phyloP scores from a whole-genome alignment of 1,284 basidiomycete species.

The Cutaneotrichosporon curvatum region DNA sequence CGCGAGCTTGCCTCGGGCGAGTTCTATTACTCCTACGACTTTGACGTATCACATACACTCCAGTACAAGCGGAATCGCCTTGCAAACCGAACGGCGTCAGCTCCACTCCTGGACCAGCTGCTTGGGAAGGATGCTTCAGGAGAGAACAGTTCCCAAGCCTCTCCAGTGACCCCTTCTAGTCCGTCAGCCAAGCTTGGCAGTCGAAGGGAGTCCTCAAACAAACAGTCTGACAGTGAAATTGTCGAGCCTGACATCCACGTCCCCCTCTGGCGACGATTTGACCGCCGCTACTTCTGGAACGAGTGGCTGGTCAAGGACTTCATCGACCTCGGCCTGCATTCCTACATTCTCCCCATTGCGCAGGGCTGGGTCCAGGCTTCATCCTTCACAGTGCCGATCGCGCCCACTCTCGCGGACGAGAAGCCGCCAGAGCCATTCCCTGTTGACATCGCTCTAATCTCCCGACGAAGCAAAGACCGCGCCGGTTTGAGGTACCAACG shows the following conservation, averaged over 20 bases:
- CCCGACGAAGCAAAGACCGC: constrained; percentile 50
- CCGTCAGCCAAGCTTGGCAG: no score
- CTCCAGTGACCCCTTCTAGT: no score
- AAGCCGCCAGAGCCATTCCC: constrained; percentile 24
- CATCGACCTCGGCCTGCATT: constrained; percentile 53
- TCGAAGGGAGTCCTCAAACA: no score
- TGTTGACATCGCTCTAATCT: constrained; percentile 49
- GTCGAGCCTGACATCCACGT: constrained; percentile 48
- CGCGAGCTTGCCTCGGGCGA: constrained; percentile 40
- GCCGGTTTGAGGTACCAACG: constrained; percentile 53
- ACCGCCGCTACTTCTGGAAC: constrained; percentile 53
- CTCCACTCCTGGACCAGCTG: constrained; percentile 23
- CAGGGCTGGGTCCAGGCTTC: constrained; percentile 78
- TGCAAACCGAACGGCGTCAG: constrained; percentile 18
- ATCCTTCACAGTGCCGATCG: constrained; percentile 56
- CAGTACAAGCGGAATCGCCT: constrained; percentile 47
- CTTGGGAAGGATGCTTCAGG: no score
- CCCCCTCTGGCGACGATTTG: constrained; percentile 50
- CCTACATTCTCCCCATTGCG: constrained; percentile 77
- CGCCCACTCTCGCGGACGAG: constrained; percentile 17
- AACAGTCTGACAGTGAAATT: constrained; percentile 22
- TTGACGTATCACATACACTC: constrained; percentile 50
- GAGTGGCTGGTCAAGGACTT: constrained; percentile 43
- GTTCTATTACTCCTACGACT: constrained; percentile 49
- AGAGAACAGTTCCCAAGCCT: no score